Evolutionary conservation across 371 early-diverging fungal species (phyloP).

Genomic region (Catenaria anguillulae): DNA sequence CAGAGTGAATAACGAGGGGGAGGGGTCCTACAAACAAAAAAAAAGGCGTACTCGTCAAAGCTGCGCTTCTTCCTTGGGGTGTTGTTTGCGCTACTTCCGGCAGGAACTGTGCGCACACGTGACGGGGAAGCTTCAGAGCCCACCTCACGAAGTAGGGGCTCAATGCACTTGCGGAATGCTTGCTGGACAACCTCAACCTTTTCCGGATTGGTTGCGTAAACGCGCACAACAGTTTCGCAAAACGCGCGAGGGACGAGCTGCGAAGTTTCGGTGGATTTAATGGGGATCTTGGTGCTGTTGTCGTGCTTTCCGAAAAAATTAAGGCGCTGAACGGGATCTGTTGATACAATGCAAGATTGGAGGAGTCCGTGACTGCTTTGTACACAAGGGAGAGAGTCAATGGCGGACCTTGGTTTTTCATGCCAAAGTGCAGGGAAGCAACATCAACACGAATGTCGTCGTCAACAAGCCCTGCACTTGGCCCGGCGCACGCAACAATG

Average conservation of each 20-base stretch:
- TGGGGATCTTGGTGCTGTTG: background rate
- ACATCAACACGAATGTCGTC: slow-evolving; percentile 30
- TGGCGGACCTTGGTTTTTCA: slow-evolving; percentile 71
- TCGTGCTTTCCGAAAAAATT: no score
- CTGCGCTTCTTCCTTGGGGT: background rate
- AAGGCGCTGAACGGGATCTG: no score
- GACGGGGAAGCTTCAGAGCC: background rate
- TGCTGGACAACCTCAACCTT: background rate
- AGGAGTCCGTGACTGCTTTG: no score
- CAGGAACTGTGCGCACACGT: background rate
- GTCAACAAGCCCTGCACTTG: slow-evolving; percentile 15
- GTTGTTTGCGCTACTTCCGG: no score
- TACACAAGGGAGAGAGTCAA: slow-evolving; percentile 60
- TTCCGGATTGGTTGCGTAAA: background rate
- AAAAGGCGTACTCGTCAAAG: background rate
- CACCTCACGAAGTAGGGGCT: background rate
- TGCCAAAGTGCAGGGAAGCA: slow-evolving; percentile 58
- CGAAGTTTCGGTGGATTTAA: slow-evolving; percentile 1
- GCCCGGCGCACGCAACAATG: background rate
- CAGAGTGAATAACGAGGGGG: no score
- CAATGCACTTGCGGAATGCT: background rate
- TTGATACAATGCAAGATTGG: no score
- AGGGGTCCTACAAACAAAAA: no score
- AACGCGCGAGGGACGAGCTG: background rate
- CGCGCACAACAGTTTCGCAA: background rate